Percentiles rank a stretch among this genome's conserved stretches.
phyloP scores from a whole-genome alignment of 2,329 filamentous ascomycete genomes.

The Akanthomyces muscarius region DNA sequence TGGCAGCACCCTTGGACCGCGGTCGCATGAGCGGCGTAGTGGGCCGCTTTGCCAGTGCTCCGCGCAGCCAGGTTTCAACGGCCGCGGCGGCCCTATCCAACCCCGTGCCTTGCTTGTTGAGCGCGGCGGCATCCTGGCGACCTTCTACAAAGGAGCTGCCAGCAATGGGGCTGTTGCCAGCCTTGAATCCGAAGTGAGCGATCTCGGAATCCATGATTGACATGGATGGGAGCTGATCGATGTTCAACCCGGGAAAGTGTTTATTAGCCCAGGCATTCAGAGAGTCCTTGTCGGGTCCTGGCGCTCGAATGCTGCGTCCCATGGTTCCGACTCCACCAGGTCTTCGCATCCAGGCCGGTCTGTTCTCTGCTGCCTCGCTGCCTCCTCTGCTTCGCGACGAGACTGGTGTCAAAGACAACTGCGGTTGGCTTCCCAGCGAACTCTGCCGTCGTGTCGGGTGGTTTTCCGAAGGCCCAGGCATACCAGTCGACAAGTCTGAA shows the following conservation, averaged over 20 bases:
- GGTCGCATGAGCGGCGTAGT: slow-evolving; percentile 46
- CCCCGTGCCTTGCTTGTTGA: slow-evolving; percentile 46
- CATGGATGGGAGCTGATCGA: slow-evolving; percentile 64
- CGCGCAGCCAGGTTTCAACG: slow-evolving; percentile 86
- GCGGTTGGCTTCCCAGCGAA: slow-evolving; percentile 35
- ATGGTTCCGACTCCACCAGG: slow-evolving; percentile 88
- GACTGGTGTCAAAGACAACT: slow-evolving; percentile 30
- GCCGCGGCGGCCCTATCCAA: slow-evolving; percentile 83
- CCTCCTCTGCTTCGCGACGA: slow-evolving; percentile 35
- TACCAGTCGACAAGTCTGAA: slow-evolving; percentile 51
- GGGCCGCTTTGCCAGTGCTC: slow-evolving; percentile 65
- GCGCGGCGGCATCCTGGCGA: slow-evolving; percentile 38
- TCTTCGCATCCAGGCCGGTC: slow-evolving; percentile 65
- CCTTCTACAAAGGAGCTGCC: slow-evolving; percentile 50
- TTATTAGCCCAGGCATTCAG: slow-evolving; percentile 81
- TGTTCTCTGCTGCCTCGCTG: slow-evolving; percentile 36
- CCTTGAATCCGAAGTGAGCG: slow-evolving; percentile 52
- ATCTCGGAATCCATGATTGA: slow-evolving; percentile 60
- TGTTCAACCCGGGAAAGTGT: slow-evolving; percentile 74
- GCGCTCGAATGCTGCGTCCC: slow-evolving; percentile 62
- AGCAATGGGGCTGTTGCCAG: slow-evolving; percentile 40
- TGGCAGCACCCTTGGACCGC: slow-evolving; percentile 31
- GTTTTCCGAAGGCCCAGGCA: slow-evolving; percentile 34
- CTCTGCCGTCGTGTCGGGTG: slow-evolving; percentile 41
- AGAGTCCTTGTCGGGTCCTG: slow-evolving; percentile 79